Evolutionary conservation across 192 early-diverging fungal species (phyloP).

Genomic region (Backusella circina): DNA sequence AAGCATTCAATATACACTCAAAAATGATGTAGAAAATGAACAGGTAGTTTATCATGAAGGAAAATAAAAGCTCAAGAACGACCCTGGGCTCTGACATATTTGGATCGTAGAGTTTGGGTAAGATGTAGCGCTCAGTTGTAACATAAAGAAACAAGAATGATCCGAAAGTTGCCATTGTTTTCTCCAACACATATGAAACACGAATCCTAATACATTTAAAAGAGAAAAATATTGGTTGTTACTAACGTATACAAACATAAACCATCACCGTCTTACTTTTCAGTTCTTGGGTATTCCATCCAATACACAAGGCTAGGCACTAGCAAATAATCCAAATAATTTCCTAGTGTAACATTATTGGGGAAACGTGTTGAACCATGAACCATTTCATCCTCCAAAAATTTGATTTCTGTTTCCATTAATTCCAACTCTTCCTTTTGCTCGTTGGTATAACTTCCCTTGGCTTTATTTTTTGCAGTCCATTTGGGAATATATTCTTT

Average conservation of each 20-base stretch:
- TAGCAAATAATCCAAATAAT: constrained; percentile 85
- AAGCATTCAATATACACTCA: constrained; percentile 94
- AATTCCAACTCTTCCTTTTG: neutral
- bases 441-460: neutral
- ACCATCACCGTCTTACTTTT: constrained; percentile 42
- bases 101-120: constrained; percentile 72
- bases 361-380: constrained; percentile 66
- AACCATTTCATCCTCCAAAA: constrained; percentile 53
- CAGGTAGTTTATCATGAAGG: constrained; percentile 90
- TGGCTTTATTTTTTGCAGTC: constrained; percentile 4
- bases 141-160: constrained; percentile 81
- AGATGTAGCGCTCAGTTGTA: constrained; percentile 84
- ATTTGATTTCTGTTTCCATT: constrained; percentile 41
- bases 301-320: constrained; percentile 93
- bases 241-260: neutral
- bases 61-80: constrained; percentile 74
- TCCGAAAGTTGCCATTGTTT: constrained; percentile 70
- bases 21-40: constrained; percentile 95
- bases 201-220: constrained; percentile 57
- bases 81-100: constrained; percentile 49
- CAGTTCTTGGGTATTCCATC: constrained; percentile 87
- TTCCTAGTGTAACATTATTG: constrained; percentile 72
- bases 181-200: constrained; percentile 84
- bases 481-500: constrained; percentile 27
- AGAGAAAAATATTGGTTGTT: neutral